Base-by-base conservation (phyloP, 2,329 filamentous ascomycete genomes). In the Polychaeton citri region DNA sequence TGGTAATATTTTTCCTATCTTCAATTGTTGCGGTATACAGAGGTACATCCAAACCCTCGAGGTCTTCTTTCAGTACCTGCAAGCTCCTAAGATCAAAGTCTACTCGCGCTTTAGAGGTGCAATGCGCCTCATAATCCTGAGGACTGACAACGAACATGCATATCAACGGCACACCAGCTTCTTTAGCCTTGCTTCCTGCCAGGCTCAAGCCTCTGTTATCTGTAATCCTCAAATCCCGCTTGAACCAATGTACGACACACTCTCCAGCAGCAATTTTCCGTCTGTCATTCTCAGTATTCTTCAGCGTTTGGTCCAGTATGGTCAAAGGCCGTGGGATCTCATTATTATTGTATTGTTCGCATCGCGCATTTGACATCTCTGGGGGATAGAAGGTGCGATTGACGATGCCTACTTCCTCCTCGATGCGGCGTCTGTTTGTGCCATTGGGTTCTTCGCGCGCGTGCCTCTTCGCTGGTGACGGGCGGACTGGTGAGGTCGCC, bases 241-340 rank as follows among this genome's bases (percentile, higher is more conserved):
- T 92, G 65, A 88, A 94, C 86, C 86, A 94, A 59, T 93, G 83
- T 0, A 93, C 72, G 0, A 93, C 79, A 0, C 77, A 74, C 18
- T 72, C 63, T 19, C 72, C 71, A 0, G 68, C 61, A 1, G 60
- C 42, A 9, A 81, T 67, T 1, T 61, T 57, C 19, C 66, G 62
- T 6, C 81, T 69, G 21, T 59, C 54, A 0, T 59, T 48, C 2
- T 65, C 59, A 0, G 84, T 90, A 2, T 76, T 71, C 17, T 66
- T 54, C 4, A 86, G 64, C 0, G 77, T 75, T 1, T 63, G 55
- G 5, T 74, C 55, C 2, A 94, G 66, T 0, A 71, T 57, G 47
- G 86, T 75, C 15, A 92, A 80, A 0, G 86, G 87, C 0, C 81
- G 74, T 3, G 77, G 70, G 3, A 92, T 63, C 33, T 73, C 68